These are phyloP conservation scores for Pestalotiopsis sp. DNA, from an alignment of 2,329 filamentous ascomycete species.

Conservation along the genomic window DNA sequence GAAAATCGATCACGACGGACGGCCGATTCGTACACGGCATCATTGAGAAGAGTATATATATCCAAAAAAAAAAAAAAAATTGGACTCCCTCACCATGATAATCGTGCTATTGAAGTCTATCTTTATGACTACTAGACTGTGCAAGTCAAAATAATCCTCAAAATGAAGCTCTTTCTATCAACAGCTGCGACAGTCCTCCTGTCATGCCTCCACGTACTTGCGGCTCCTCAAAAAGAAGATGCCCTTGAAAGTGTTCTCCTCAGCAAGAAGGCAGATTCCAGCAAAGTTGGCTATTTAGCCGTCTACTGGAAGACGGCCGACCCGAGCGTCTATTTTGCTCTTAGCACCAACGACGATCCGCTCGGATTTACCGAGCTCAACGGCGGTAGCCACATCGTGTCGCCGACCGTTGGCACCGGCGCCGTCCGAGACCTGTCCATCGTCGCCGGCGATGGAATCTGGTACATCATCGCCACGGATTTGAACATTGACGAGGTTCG, in stretches of 20 bases:
- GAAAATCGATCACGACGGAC: no score
- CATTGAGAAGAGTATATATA: background rate
- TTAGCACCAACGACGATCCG: constrained; percentile 4
- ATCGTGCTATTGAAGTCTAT: no score
- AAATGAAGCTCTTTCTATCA: background rate
- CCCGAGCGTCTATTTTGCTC: background rate
- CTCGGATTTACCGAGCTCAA: constrained; percentile 1
- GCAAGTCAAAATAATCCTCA: background rate
- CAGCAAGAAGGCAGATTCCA: background rate
- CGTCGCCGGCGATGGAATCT: background rate
- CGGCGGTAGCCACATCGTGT: background rate
- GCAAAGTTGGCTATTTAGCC: constrained; percentile 1
- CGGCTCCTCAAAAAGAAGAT: background rate
- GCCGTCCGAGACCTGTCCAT: constrained; percentile 1
- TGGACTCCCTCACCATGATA: background rate
- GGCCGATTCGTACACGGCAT: background rate
- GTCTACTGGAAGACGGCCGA: background rate
- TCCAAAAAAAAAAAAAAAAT: no score
- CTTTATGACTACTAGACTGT: no score
- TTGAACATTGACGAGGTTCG: background rate
- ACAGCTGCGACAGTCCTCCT: background rate
- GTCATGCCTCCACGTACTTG: background rate
- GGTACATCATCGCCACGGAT: constrained; percentile 4
- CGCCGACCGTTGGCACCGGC: background rate
- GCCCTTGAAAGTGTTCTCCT: background rate